Evolutionary conservation across 257 asterid species (phyloP).

Genomic region (Cynanchum wilfordii): DNA sequence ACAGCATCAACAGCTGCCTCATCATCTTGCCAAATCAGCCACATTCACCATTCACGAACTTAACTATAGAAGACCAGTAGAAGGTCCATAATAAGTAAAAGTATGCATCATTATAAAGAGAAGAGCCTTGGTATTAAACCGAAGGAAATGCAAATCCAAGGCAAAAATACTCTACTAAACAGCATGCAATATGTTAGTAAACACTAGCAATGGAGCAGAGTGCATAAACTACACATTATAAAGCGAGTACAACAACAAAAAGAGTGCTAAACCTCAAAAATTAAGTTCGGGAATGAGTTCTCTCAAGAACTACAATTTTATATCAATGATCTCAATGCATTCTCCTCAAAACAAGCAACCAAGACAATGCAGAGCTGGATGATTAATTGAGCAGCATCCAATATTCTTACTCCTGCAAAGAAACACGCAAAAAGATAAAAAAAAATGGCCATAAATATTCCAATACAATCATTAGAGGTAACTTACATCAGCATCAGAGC

Average conservation of each 20-base stretch:
- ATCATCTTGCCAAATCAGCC: slow-evolving; percentile 37
- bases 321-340: slow-evolving; percentile 23
- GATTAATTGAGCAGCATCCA: neutral
- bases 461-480: neutral
- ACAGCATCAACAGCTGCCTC: slow-evolving; percentile 39
- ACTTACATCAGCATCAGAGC: slow-evolving; percentile 83
- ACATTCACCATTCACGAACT: slow-evolving; percentile 52
- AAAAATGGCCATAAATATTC: neutral
- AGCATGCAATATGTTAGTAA: neutral
- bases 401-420: slow-evolving; percentile 13
- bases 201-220: slow-evolving; percentile 13
- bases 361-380: slow-evolving; percentile 7
- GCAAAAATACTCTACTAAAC: neutral
- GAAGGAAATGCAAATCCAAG: neutral
- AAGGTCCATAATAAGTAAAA: slow-evolving; percentile 41
- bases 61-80: slow-evolving; percentile 68
- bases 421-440: neutral
- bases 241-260: slow-evolving; percentile 35
- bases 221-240: slow-evolving; percentile 26
- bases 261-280: slow-evolving; percentile 47
- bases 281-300: slow-evolving; percentile 28
- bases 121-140: slow-evolving; percentile 5
- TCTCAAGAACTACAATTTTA: slow-evolving; percentile 42
- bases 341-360: slow-evolving; percentile 22
- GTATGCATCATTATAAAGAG: slow-evolving; percentile 13